Conservation (phyloP, 331 rosid genomes). For the Erythrophleum ivorense region DNA sequence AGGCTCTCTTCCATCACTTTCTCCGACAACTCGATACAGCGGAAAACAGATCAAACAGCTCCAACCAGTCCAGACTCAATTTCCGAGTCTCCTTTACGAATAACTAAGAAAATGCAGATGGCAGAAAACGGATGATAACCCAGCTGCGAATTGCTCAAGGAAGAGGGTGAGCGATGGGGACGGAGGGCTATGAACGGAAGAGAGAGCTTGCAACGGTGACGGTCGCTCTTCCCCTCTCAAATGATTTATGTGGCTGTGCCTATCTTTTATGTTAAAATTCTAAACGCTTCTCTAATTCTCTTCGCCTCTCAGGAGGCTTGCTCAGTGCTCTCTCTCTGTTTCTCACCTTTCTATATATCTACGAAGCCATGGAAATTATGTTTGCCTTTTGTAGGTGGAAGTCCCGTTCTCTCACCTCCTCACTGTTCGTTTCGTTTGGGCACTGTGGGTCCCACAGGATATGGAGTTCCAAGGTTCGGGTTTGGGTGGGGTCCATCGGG, state of each 20-base stretch:
- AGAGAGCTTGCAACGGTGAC: constrained; percentile 11
- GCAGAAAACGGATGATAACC: background rate
- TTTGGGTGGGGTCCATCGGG: constrained; percentile 2
- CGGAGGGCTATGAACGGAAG: background rate
- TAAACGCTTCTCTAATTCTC: constrained; percentile 14
- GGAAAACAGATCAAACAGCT: constrained; percentile 37
- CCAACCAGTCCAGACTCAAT: constrained; percentile 30
- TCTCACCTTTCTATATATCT: background rate
- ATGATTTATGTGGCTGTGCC: constrained; percentile 4
- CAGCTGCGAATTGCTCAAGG: background rate
- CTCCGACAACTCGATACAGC: constrained; percentile 1
- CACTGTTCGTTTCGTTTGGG: background rate
- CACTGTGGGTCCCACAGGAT: background rate
- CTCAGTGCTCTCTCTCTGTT: background rate
- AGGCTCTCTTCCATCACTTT: constrained; percentile 76
- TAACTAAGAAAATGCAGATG: background rate
- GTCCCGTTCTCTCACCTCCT: background rate
- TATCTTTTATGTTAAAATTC: background rate
- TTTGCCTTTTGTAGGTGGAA: constrained; percentile 7
- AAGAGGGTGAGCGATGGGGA: background rate
- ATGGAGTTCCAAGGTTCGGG: background rate
- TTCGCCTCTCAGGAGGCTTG: background rate
- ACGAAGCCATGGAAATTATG: constrained; percentile 25
- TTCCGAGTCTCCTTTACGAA: constrained; percentile 25
- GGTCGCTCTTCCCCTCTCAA: constrained; percentile 27